Percentiles rank a stretch among this genome's conserved stretches.
These are phyloP conservation scores for Mycogone perniciosa DNA, from an alignment of 2,329 filamentous ascomycete genomes.

Conservation along the genomic window DNA sequence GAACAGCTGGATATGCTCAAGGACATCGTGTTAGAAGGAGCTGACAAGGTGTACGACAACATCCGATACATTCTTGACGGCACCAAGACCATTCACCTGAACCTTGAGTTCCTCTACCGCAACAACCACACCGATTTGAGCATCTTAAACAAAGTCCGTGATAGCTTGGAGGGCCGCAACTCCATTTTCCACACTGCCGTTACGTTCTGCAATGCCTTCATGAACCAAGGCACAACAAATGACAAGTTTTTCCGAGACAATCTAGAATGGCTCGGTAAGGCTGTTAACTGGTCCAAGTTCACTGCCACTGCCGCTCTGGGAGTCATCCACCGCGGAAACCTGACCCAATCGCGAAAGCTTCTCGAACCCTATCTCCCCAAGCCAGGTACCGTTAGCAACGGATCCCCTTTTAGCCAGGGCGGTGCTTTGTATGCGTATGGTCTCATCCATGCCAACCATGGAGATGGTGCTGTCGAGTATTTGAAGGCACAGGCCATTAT, in stretches of 20 bases:
- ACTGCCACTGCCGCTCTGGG: conserved; percentile 93
- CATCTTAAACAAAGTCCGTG: conserved; percentile 92
- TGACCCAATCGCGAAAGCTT: conserved; percentile 87
- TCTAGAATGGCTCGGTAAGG: conserved; percentile 94
- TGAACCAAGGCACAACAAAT: conserved; percentile 97
- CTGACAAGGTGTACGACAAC: conserved; percentile 53
- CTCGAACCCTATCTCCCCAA: conserved; percentile 91
- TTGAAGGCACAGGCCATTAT: conserved; percentile 68
- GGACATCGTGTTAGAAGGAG: conserved; percentile 43
- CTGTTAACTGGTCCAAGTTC: conserved; percentile 99
- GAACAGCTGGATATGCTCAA: conserved; percentile 52
- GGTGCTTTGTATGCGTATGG: conserved; percentile 94
- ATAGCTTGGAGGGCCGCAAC: conserved; percentile 90
- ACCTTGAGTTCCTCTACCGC: conserved; percentile 92
- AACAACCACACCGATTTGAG: conserved; percentile 90
- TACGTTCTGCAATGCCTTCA: conserved; percentile 96
- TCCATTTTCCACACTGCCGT: conserved; percentile 98
- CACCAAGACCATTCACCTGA: conserved; percentile 88
- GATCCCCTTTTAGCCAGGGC: conserved; percentile 92
- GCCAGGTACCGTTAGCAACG: conserved; percentile 63
- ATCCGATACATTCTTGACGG: conserved; percentile 71
- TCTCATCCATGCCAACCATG: conserved; percentile 95
- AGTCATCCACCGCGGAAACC: conserved; percentile 92
- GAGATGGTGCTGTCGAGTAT: conserved; percentile 79
- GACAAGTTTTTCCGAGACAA: conserved; percentile 99